Evolutionary conservation across 495 filamentous ascomycete species (phyloP).

Genomic region (Evernia prunastri): DNA sequence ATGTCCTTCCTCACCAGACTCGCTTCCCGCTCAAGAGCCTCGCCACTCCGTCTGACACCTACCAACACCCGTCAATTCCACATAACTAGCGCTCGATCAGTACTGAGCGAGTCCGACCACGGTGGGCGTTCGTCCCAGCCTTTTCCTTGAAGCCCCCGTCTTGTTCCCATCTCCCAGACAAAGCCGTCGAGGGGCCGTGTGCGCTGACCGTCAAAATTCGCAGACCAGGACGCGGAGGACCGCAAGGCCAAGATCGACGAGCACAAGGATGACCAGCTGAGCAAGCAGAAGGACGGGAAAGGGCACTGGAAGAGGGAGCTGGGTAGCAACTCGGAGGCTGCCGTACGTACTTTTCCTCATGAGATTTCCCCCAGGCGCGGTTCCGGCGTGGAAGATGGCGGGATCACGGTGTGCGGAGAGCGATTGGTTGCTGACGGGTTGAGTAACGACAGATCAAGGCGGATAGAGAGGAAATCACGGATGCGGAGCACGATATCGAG

Average conservation of each 20-base stretch:
- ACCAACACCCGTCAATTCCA: constrained; percentile 20
- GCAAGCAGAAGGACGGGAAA: constrained; percentile 65
- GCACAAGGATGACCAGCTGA: constrained; percentile 65
- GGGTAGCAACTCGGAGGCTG: constrained; percentile 73
- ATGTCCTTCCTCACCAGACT: constrained; percentile 25
- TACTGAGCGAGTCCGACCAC: constrained; percentile 28
- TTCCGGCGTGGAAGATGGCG: neutral
- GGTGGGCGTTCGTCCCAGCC: constrained; percentile 23
- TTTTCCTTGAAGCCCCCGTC: neutral
- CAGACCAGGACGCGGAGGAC: constrained; percentile 36
- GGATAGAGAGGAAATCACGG: constrained; percentile 50
- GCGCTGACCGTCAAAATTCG: neutral
- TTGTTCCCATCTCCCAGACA: neutral
- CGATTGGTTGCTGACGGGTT: neutral
- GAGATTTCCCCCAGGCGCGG: no score
- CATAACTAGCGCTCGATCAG: constrained; percentile 8
- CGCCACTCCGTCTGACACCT: neutral
- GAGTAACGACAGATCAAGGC: constrained; percentile 50
- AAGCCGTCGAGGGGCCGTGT: neutral
- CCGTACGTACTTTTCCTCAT: constrained; percentile 47
- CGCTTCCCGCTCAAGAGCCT: constrained; percentile 13
- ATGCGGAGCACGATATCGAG: constrained; percentile 38
- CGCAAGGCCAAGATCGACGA: constrained; percentile 49
- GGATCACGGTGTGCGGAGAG: no score
- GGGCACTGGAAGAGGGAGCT: constrained; percentile 76